Evolutionary conservation across 768 basidiomycete genomes (phyloP).

Genomic region (Chalciporus piperatus): DNA sequence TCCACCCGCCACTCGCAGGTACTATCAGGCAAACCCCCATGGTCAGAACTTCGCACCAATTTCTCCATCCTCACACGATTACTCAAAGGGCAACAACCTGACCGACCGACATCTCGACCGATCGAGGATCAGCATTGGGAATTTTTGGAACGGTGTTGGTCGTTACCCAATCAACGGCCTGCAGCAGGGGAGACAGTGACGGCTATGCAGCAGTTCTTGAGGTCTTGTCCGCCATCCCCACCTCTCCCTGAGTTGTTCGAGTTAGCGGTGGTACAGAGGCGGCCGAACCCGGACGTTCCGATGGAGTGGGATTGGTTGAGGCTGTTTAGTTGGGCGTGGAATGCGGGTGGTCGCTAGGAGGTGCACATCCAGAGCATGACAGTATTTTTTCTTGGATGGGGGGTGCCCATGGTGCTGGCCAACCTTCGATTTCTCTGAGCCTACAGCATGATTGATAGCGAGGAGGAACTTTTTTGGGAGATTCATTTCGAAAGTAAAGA

Average conservation of each 20-base stretch:
- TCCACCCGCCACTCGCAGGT: slow-evolving; percentile 15
- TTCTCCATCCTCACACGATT: slow-evolving; percentile 6
- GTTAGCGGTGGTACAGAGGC: not conserved
- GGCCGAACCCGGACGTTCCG: not conserved
- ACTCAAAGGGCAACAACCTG: not conserved
- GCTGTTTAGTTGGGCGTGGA: not conserved
- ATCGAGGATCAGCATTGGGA: not conserved
- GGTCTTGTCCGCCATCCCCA: not conserved
- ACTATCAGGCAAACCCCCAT: slow-evolving; percentile 6
- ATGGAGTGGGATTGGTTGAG: not conserved
- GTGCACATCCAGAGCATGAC: too few species aligned
- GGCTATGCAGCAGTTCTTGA: not conserved
- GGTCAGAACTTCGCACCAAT: not conserved
- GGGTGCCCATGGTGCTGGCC: too few species aligned
- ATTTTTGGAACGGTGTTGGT: not conserved
- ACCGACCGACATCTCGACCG: not conserved
- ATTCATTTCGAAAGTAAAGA: too few species aligned
- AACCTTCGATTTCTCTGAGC: too few species aligned
- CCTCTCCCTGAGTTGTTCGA: not conserved
- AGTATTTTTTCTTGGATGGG: too few species aligned
- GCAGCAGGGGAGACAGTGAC: not conserved
- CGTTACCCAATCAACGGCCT: not conserved
- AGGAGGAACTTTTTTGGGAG: too few species aligned
- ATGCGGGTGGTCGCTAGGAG: not conserved
- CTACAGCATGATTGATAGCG: too few species aligned